These are phyloP conservation scores for Hypoxylon sp. DNA, from an alignment of 2,329 filamentous ascomycete species.

Conservation along the genomic window DNA sequence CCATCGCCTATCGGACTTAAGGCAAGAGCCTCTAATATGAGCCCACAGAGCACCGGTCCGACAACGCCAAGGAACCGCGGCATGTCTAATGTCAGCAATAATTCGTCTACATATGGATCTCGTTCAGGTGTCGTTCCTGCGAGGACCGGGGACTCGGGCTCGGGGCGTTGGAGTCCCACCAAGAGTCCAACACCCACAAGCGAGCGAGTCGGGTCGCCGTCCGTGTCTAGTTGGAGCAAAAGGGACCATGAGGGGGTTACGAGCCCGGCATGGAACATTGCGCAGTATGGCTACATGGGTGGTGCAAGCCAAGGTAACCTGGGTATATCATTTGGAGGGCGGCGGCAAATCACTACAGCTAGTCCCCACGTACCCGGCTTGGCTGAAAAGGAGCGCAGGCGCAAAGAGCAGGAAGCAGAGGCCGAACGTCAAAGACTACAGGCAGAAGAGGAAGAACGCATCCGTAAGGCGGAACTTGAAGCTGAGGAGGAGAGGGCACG, in stretches of 20 bases:
- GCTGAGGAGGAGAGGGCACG: constrained; percentile 73
- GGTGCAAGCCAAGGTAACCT: constrained; percentile 96
- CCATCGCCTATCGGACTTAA: constrained; percentile 81
- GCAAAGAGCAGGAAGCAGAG: constrained; percentile 68
- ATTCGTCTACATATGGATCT: constrained; percentile 63
- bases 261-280: constrained; percentile 95
- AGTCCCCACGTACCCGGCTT: constrained; percentile 82
- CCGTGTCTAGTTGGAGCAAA: constrained; percentile 90
- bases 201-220: constrained; percentile 65
- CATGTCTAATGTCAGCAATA: constrained; percentile 69
- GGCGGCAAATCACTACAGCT: constrained; percentile 90
- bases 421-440: constrained; percentile 69
- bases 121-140: constrained; percentile 59
- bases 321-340: constrained; percentile 90
- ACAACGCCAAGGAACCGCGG: constrained; percentile 64
- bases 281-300: constrained; percentile 98
- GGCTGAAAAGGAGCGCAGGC: constrained; percentile 83
- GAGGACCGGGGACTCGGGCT: constrained; percentile 65
- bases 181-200: constrained; percentile 65
- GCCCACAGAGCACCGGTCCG: constrained; percentile 74
- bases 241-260: constrained; percentile 84
- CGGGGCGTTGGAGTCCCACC: constrained; percentile 71
- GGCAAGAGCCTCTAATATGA: constrained; percentile 66
- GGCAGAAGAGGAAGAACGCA: constrained; percentile 65
- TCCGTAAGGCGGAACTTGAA: constrained; percentile 60